Base-by-base conservation (phyloP, 495 filamentous ascomycete genomes). In the Aspergillus nidulans region DNA sequence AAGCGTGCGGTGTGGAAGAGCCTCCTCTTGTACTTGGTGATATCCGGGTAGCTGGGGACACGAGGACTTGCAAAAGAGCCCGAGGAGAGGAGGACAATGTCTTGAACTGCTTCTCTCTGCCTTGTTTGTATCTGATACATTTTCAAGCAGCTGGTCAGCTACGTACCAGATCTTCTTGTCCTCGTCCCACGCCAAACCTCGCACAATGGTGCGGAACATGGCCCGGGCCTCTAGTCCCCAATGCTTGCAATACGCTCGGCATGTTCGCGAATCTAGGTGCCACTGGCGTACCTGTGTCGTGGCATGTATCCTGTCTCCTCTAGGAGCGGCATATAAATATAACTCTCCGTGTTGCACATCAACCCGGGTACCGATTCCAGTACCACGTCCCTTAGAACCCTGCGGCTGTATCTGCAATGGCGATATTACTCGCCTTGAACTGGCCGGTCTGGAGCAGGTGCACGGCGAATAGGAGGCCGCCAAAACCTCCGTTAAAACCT, bases 331-430 rank as follows among this genome's bases (percentile, higher is more conserved):
- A 86, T 53, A 13, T 44, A 44, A 13, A 56, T 51, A 25, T 65
- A 65, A 10, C 58, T 60, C 38, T 73, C 68, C 24, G 63, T 49
- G 49, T 73, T 68, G 32, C 68, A 69, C 13, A 30, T 45, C 5
- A 65, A 6, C 72, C 71, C 0, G 72, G 72, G 34, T 72, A 75
- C n/a, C 53, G 60, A 47, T 75, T 72, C 70, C 67, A 75, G 58
- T 56, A 56, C 80, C 76, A 82, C 13, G 77, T 78, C 0, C 81
- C 81, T 1, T 81, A 81, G 45, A 79, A 71, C 6, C 65, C 75
- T 23, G 63, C 69, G 0, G 70, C 80, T 15, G 67, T 63, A 44
- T 85, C 81, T 50, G 79, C 60, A n/a, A 44, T 23, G 1, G 10
- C 26, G 4, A 30, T 30, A 10, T 30, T 10, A 4, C 10, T 10